These are phyloP conservation scores for Ziziphus jujuba DNA, from an alignment of 306 rosid genomes.

Conservation along the genomic window DNA sequence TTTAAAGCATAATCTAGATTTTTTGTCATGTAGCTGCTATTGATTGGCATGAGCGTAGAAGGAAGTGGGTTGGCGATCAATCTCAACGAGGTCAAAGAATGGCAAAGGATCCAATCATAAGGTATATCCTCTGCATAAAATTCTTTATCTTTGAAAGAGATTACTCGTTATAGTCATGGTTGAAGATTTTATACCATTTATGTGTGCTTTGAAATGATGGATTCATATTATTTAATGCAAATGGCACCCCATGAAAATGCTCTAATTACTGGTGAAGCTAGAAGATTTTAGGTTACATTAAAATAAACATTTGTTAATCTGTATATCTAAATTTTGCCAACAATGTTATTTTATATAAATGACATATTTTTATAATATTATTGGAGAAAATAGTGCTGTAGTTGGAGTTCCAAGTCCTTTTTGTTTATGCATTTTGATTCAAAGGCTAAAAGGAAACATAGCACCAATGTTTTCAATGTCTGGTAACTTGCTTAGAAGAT, in stretches of 20 bases:
- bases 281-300: no score
- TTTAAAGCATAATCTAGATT: slow-evolving; percentile 21
- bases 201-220: neutral
- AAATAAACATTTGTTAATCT: no score
- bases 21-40: slow-evolving; percentile 60
- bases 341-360: no score
- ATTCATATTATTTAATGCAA: neutral
- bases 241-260: neutral
- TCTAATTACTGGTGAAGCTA: neutral
- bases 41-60: slow-evolving; percentile 82
- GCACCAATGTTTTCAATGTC: no score
- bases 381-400: no score
- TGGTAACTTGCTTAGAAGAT: no score
- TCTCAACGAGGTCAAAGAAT: slow-evolving; percentile 52
- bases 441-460: no score
- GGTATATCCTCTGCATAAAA: slow-evolving; percentile 40
- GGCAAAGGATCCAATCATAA: slow-evolving; percentile 74
- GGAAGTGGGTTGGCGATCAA: slow-evolving; percentile 79
- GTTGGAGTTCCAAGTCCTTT: no score
- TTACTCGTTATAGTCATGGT: slow-evolving; percentile 6
- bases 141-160: neutral
- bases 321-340: no score
- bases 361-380: no score
- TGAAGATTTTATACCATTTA: neutral
- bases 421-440: no score